Evolutionary conservation across 75 land plant species (phyloP), one percentile per base, ranked within the genome.

Genomic region (Cunninghamia lanceolata): DNA sequence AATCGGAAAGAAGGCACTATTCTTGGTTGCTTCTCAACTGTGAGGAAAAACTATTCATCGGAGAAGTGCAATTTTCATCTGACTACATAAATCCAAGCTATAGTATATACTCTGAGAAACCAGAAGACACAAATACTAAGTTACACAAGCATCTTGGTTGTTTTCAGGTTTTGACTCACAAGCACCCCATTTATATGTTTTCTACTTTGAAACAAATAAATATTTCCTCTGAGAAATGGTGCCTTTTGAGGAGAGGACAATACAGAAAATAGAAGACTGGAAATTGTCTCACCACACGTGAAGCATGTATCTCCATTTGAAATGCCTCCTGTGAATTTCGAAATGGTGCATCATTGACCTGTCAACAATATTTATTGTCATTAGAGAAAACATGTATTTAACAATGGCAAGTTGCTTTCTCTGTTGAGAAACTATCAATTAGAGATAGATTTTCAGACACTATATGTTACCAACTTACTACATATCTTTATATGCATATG

Each of bases 271-370:
- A 74, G 83, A 50, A 45, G 16, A 6, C 32, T 1, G 40, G 28
- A 40, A 76, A 11, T 75, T 16, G 16, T 19, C 85, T 82, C 85
- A 98, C 99, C 95, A 98, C 94, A 89, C 97, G 92, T 19, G 96
- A 89, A 13, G 97, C 99, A 77, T 98, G 97, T 84, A 96, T 93
- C 88, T 98, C 99, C 99, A 98, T 96, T 92, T 93, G 98, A 87
- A 98, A 98, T 28, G 94, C 92, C 87, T 98, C 99, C 84, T 98
- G 99, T 8, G 99, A 93, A 88, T 98, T 98, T 86, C 97, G 88
- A 40, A 95, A 92, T 3, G 99, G 96, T 32, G 89, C 93, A 63
- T 98, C 99, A 90, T 88, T 96, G 13, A 98, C 92, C 99, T 97
- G 86, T 66, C 86, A 75, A 10, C 35, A 8, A 56, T 77, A 86